Conservation (phyloP, 2,329 filamentous ascomycete species). For the Calonectria honghensis region DNA sequence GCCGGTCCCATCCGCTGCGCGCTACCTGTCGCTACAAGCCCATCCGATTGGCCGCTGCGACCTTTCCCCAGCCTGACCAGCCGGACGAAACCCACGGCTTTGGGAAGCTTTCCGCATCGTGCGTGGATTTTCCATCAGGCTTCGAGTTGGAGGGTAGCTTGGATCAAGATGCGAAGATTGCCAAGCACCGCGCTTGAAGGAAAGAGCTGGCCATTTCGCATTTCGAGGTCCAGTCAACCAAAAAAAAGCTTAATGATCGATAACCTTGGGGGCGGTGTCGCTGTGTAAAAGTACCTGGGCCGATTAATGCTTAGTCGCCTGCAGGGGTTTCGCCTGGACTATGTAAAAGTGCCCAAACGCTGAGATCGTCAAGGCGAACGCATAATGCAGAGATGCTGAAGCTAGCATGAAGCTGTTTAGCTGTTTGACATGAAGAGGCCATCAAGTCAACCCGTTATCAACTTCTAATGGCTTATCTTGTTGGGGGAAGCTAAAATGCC, state of each 20-base stretch:
- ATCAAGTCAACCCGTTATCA: too few species aligned
- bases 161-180: not conserved
- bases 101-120: not conserved
- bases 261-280: not conserved
- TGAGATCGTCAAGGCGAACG: not conserved
- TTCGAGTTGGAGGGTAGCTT: not conserved
- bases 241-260: not conserved
- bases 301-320: not conserved
- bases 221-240: not conserved
- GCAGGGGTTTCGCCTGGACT: not conserved
- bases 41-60: not conserved
- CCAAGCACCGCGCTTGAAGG: not conserved
- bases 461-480: too few species aligned
- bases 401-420: too few species aligned
- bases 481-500: too few species aligned
- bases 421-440: too few species aligned
- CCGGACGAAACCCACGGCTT: not conserved
- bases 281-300: not conserved
- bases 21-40: not conserved
- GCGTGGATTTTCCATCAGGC: not conserved
- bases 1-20: not conserved
- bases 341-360: not conserved
- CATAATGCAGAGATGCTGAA: not conserved
- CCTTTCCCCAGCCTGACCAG: not conserved
- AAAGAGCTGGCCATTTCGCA: not conserved